Conservation (phyloP, 805 yeast species). For the Myxozyma monticola region DNA sequence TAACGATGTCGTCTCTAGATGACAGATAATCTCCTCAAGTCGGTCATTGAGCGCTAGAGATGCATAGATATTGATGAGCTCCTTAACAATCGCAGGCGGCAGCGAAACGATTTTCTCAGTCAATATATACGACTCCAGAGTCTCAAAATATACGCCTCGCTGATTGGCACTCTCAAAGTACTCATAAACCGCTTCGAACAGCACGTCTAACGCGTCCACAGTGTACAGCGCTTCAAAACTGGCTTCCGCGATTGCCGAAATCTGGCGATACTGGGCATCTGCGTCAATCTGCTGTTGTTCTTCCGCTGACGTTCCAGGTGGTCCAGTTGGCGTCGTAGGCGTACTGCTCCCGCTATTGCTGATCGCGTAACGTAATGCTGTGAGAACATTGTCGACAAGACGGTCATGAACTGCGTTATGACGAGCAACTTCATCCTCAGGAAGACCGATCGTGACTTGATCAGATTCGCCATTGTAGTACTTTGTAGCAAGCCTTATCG, state of each 20-base stretch:
- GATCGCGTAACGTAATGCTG: constrained; percentile 51
- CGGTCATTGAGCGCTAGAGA: constrained; percentile 47
- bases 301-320: neutral
- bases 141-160: constrained; percentile 49
- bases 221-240: constrained; percentile 47
- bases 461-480: constrained; percentile 55
- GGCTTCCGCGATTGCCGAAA: constrained; percentile 39
- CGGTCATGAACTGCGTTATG: constrained; percentile 53
- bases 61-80: constrained; percentile 55
- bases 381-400: constrained; percentile 57
- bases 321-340: constrained; percentile 16
- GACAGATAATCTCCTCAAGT: constrained; percentile 68
- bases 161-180: constrained; percentile 42
- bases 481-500: constrained; percentile 55
- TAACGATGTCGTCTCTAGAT: constrained; percentile 62
- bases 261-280: constrained; percentile 36
- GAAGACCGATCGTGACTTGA: constrained; percentile 57
- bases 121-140: constrained; percentile 54
- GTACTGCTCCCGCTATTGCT: constrained; percentile 30
- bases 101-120: constrained; percentile 48
- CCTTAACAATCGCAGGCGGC: constrained; percentile 65
- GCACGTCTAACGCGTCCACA: constrained; percentile 40
- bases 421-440: constrained; percentile 47
- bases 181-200: constrained; percentile 51
- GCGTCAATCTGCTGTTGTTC: constrained; percentile 31